Percentiles rank a stretch among this genome's conserved stretches.
phyloP scores from a whole-genome alignment of 2,329 filamentous ascomycete genomes.

The Colletotrichum scovillei region DNA sequence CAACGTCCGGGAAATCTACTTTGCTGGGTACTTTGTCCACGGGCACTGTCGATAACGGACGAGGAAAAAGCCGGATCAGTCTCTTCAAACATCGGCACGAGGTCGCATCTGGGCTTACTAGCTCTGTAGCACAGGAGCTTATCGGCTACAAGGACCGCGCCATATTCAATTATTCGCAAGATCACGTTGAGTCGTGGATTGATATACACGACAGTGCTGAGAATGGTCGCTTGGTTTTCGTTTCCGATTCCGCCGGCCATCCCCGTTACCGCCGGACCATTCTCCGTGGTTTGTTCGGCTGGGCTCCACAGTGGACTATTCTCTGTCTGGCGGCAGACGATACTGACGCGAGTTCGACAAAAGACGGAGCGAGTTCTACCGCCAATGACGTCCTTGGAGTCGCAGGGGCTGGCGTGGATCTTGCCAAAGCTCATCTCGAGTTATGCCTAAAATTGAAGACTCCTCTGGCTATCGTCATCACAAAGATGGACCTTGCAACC shows the following conservation, averaged over 20 bases:
- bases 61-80: constrained; percentile 89
- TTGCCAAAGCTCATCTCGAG: constrained; percentile 83
- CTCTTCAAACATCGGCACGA: constrained; percentile 94
- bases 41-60: constrained; percentile 88
- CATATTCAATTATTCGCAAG: constrained; percentile 86
- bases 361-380: constrained; percentile 57
- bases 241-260: constrained; percentile 93
- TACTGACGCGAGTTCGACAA: constrained; percentile 54
- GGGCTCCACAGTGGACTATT: constrained; percentile 94
- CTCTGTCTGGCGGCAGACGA: constrained; percentile 89
- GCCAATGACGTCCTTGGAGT: constrained; percentile 63
- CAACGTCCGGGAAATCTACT: constrained; percentile 92
- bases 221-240: constrained; percentile 81
- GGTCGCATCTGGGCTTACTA: constrained; percentile 90
- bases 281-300: constrained; percentile 89
- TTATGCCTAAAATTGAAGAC: constrained; percentile 84
- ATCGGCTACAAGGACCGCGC: constrained; percentile 77
- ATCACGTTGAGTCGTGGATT: constrained; percentile 91
- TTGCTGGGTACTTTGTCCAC: constrained; percentile 89
- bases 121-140: constrained; percentile 93
- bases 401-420: constrained; percentile 71
- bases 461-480: constrained; percentile 85
- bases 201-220: constrained; percentile 88
- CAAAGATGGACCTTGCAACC: constrained; percentile 89
- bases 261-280: constrained; percentile 91